Evolutionary conservation across 2,329 filamentous ascomycete genomes (phyloP).

Genomic region (Penicillium hordei): DNA sequence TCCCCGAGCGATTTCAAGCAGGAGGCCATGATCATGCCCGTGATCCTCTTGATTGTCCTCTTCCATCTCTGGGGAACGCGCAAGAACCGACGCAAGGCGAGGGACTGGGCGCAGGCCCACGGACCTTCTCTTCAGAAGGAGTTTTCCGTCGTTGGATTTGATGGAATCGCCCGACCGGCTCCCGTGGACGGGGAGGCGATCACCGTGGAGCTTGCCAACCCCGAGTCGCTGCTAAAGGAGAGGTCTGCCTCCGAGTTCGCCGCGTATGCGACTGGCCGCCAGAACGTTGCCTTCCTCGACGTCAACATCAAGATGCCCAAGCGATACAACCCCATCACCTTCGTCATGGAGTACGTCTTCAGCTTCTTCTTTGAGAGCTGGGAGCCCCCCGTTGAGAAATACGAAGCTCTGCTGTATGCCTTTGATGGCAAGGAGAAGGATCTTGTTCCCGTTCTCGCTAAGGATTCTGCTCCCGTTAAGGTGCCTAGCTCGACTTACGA

Average conservation of each 20-base stretch:
- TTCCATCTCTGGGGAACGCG: conserved; percentile 80
- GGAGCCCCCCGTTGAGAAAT: conserved; percentile 65
- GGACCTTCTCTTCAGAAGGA: conserved; percentile 71
- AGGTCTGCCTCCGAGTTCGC: conserved; percentile 83
- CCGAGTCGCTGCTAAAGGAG: conserved; percentile 71
- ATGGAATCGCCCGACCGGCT: conserved; percentile 50
- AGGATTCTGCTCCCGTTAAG: conserved; percentile 59
- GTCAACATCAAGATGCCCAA: conserved; percentile 78
- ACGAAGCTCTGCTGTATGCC: conserved; percentile 77
- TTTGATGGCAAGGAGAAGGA: conserved; percentile 90
- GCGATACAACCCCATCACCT: conserved; percentile 76
- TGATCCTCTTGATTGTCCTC: conserved; percentile 71
- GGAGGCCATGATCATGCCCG: conserved; percentile 76
- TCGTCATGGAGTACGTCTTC: conserved; percentile 65
- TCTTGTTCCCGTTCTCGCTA: conserved; percentile 65
- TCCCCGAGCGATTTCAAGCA: conserved; percentile 79
- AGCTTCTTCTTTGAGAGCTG: conserved; percentile 80
- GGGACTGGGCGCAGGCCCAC: conserved; percentile 75
- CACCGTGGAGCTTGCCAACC: conserved; percentile 44
- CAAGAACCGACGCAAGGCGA: conserved; percentile 76
- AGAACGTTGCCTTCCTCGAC: conserved; percentile 90
- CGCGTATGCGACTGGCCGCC: conserved; percentile 84
- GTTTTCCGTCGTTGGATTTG: conserved; percentile 84
- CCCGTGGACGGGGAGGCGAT: conserved; percentile 47
- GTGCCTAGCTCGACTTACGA: conserved; percentile 67